Evolutionary conservation across 371 early-diverging fungal species (phyloP).

Genomic region (Haplosporangium sp.): DNA sequence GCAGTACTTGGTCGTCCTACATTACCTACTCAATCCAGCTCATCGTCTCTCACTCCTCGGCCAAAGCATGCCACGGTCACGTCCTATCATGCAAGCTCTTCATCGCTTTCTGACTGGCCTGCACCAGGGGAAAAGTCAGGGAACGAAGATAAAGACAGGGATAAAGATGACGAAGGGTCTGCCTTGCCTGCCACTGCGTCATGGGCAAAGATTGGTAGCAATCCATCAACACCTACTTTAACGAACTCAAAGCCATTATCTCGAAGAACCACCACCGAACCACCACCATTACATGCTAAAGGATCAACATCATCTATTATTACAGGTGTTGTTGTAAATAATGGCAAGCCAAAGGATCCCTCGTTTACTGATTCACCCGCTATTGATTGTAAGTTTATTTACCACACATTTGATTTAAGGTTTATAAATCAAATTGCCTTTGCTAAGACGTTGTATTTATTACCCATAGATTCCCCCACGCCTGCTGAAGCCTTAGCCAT

Average conservation of each 20-base stretch:
- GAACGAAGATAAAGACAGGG: constrained; percentile 45
- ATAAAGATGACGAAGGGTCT: constrained; percentile 50
- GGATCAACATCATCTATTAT: constrained; percentile 62
- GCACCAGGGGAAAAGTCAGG: constrained; percentile 39
- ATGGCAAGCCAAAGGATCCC: constrained; percentile 32
- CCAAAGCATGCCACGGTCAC: constrained; percentile 55
- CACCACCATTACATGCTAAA: constrained; percentile 48
- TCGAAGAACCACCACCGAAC: constrained; percentile 50
- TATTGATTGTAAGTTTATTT: constrained; percentile 29
- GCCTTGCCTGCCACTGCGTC: constrained; percentile 75
- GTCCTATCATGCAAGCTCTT: constrained; percentile 43
- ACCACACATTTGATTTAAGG: not conserved
- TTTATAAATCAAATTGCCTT: not conserved
- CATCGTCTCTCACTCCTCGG: constrained; percentile 23
- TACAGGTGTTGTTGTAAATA: constrained; percentile 56
- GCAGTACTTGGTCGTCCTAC: constrained; percentile 31
- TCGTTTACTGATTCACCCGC: constrained; percentile 11
- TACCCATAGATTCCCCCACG: constrained; percentile 27
- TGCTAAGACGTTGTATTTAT: not conserved
- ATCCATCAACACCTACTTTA: constrained; percentile 64
- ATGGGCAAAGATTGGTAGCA: constrained; percentile 68
- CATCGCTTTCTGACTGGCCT: constrained; percentile 56
- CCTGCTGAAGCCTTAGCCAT: constrained; percentile 57
- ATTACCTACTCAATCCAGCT: constrained; percentile 30
- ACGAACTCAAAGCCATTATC: constrained; percentile 56